phyloP scores from a whole-genome alignment of 176 grass and related monocot species.

The Cenchrus purpureus region DNA sequence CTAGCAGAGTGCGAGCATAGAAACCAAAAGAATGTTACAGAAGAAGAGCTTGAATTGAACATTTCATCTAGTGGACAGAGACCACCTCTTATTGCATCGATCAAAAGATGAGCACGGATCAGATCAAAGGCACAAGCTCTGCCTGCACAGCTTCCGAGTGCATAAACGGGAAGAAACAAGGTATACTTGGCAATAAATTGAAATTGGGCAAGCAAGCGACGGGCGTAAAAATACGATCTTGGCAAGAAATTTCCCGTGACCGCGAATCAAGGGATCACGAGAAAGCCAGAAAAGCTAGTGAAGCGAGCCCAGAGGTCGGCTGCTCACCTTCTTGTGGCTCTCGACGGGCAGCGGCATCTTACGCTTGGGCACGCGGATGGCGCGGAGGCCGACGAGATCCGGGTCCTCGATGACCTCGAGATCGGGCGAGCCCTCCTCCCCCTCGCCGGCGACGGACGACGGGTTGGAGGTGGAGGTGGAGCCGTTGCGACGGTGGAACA shows the following conservation, averaged over 20 bases:
- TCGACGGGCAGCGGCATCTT: conserved; percentile 57
- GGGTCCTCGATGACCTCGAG: conserved; percentile 55
- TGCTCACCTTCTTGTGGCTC: conserved; percentile 65
- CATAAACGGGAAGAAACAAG: neutral
- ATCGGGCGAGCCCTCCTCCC: conserved; percentile 31
- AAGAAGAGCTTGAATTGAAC: conserved; percentile 4
- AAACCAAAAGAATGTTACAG: neutral
- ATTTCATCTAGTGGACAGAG: neutral
- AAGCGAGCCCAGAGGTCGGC: neutral
- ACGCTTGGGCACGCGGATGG: conserved; percentile 75
- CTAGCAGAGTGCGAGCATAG: neutral
- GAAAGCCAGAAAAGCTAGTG: conserved; percentile 5
- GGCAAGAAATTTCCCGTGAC: neutral
- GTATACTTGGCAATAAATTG: neutral
- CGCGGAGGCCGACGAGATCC: conserved; percentile 54
- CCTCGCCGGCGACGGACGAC: conserved; percentile 41
- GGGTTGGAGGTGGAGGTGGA: conserved; percentile 42
- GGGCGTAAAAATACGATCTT: conserved; percentile 35
- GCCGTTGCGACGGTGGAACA: conserved; percentile 66
- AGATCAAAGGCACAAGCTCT: conserved; percentile 27
- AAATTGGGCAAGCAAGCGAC: neutral
- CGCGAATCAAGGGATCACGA: conserved; percentile 29
- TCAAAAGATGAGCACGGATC: neutral
- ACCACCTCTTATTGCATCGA: neutral
- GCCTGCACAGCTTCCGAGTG: neutral